These are phyloP conservation scores for Suhomyces yuchorum DNA, from an alignment of 1,139 yeast genomes.

Conservation along the genomic window DNA sequence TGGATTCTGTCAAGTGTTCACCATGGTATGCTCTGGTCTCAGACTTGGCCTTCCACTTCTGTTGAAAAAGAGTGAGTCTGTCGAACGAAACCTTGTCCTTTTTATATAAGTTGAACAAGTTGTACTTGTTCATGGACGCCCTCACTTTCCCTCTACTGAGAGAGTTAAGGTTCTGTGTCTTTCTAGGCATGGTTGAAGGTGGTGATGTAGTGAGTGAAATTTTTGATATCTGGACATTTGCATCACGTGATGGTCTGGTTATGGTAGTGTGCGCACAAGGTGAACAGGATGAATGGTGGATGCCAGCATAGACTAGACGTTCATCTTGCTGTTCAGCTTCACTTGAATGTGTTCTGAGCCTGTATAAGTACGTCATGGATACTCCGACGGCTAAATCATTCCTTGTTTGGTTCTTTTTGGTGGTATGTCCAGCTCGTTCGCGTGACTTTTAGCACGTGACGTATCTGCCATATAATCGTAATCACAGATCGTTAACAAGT, in stretches of 20 bases:
- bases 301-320: no score
- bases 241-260: neutral
- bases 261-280: neutral
- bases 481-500: no score
- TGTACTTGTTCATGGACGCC: constrained; percentile 90
- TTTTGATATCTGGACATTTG: constrained; percentile 3
- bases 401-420: no score
- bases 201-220: constrained; percentile 8
- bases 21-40: constrained; percentile 97
- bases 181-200: constrained; percentile 57
- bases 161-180: constrained; percentile 58
- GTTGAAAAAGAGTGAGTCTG: constrained; percentile 75
- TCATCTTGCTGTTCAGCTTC: no score
- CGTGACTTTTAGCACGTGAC: no score
- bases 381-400: no score
- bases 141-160: constrained; percentile 76
- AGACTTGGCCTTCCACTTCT: constrained; percentile 87
- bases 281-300: no score
- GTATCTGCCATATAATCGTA: no score
- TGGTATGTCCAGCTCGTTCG: no score
- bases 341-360: no score
- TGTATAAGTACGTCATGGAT: no score
- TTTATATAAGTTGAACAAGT: constrained; percentile 82
- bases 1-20: constrained; percentile 82
- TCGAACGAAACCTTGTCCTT: constrained; percentile 55